A percentile compares a stretch with the other conserved stretches of the same genome.
phyloP scores from a whole-genome alignment of 2,329 filamentous ascomycete species.

The Paramyrothecium sp. region DNA sequence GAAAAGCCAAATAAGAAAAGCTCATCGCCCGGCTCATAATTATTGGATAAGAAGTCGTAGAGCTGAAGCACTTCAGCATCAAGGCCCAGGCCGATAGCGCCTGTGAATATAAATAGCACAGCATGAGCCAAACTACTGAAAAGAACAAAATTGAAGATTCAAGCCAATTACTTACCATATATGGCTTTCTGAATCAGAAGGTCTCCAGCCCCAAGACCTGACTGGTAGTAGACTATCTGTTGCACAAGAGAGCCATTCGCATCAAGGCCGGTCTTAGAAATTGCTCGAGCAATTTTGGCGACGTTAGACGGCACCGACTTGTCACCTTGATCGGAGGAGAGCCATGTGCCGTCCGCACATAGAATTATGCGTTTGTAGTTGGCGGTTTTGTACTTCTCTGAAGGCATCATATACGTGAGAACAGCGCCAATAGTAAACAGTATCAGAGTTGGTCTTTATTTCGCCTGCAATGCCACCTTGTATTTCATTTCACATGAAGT shows the following conservation, averaged over 20 bases:
- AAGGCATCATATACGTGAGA: no score
- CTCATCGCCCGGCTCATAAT: constrained; percentile 29
- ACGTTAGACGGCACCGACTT: constrained; percentile 29
- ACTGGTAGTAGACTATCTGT: constrained; percentile 36
- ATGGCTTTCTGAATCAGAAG: background rate
- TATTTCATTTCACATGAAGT: no score
- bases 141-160: background rate
- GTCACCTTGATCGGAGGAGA: constrained; percentile 19
- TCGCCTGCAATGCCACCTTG: no score
- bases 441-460: no score
- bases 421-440: no score
- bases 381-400: background rate
- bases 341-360: constrained; percentile 37
- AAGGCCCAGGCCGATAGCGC: constrained; percentile 21
- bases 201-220: constrained; percentile 26
- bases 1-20: constrained; percentile 28
- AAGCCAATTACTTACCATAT: background rate
- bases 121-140: background rate
- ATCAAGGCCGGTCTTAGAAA: constrained; percentile 19
- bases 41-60: constrained; percentile 34
- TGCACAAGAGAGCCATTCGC: constrained; percentile 25
- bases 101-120: background rate
- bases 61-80: constrained; percentile 29
- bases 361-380: constrained; percentile 22
- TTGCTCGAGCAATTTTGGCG: constrained; percentile 26